phyloP scores from a whole-genome alignment of 352 stramenopile species.

The Phytophthora pistaciae region DNA sequence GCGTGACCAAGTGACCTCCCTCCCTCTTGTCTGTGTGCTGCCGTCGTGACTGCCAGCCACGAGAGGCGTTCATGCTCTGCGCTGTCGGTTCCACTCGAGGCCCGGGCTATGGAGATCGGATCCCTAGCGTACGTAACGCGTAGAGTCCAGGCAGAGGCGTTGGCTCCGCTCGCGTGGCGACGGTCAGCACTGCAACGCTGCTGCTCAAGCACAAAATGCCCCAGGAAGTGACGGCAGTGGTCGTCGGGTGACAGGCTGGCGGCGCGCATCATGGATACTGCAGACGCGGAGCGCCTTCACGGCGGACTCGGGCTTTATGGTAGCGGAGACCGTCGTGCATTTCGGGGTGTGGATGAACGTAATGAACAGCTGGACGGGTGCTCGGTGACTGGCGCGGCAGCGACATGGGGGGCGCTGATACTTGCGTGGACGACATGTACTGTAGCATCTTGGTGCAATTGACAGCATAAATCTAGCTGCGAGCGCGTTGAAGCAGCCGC shows the following conservation, averaged over 20 bases:
- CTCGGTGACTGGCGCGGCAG: conserved; percentile 1
- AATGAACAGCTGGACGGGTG: conserved; percentile 20
- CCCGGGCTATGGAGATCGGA: conserved; percentile 33
- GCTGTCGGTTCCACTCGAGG: conserved; percentile 16
- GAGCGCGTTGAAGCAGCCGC: too few species aligned
- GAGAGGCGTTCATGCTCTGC: conserved; percentile 9
- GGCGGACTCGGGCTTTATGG: too few species aligned
- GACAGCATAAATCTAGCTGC: not conserved
- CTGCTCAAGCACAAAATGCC: not conserved
- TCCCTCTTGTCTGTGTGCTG: conserved; percentile 13
- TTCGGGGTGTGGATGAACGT: conserved; percentile 23
- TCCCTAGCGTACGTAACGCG: conserved; percentile 34
- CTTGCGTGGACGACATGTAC: not conserved
- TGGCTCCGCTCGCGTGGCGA: not conserved
- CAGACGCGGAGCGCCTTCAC: not conserved
- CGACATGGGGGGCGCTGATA: conserved; percentile 1
- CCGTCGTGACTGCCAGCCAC: conserved; percentile 31
- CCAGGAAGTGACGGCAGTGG: not conserved
- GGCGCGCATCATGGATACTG: not conserved
- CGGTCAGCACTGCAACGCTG: not conserved
- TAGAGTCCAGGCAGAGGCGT: conserved; percentile 23
- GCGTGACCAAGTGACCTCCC: not conserved
- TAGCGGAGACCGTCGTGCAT: conserved; percentile 24
- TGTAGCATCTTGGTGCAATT: not conserved
- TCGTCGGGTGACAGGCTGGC: not conserved